Evolutionary conservation across 2,329 filamentous ascomycete genomes (phyloP).

Genomic region (Aspergillus sp.): DNA sequence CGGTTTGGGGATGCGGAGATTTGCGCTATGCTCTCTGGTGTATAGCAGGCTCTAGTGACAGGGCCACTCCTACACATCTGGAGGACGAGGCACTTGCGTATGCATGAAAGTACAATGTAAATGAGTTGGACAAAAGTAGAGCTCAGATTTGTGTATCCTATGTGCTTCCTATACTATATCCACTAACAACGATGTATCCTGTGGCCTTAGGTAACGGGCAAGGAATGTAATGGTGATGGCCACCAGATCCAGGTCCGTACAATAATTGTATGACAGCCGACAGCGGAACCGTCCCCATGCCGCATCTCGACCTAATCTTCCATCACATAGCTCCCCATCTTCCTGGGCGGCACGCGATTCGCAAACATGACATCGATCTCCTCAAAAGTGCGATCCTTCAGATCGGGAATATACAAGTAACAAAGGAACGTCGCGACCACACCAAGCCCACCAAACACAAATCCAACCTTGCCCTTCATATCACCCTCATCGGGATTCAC

Average conservation of each 20-base stretch:
- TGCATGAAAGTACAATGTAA: too few species aligned
- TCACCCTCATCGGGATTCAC: conserved; percentile 43
- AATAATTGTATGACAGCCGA: not conserved
- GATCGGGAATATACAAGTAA: conserved; percentile 31
- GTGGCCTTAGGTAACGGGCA: not conserved
- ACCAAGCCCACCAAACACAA: conserved; percentile 31
- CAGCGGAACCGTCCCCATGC: not conserved
- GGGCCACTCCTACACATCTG: too few species aligned
- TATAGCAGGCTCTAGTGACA: too few species aligned
- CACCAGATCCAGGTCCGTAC: not conserved
- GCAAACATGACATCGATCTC: conserved; percentile 18
- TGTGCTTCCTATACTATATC: not conserved
- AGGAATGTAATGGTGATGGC: not conserved
- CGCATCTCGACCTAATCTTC: not conserved
- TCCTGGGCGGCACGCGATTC: conserved; percentile 2
- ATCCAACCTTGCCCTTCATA: conserved; percentile 36
- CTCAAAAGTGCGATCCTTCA: conserved; percentile 30
- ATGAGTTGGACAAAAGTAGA: too few species aligned
- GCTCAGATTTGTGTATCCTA: too few species aligned
- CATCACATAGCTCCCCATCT: conserved; percentile 10
- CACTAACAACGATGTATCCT: not conserved
- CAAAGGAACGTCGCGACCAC: conserved; percentile 22
- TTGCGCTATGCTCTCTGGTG: too few species aligned
- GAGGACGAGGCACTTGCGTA: too few species aligned
- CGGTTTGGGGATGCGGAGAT: too few species aligned